Conservation (phyloP, 768 basidiomycete genomes). For the Tricholoma matsutake region DNA sequence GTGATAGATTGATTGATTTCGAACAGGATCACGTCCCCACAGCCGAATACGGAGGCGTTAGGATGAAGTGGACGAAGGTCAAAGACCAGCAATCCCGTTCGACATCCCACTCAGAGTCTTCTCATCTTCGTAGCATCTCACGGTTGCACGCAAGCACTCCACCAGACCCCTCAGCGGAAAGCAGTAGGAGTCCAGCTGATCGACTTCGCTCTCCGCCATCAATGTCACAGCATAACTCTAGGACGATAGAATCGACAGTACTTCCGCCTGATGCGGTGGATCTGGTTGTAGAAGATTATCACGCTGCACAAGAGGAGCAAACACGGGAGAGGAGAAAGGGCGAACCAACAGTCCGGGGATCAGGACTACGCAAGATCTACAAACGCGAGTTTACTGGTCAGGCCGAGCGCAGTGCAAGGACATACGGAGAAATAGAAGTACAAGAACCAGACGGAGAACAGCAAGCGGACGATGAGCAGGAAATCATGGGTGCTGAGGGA, state of each 20-base stretch:
- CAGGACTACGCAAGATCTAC: constrained; percentile 51
- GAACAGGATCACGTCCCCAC: constrained; percentile 37
- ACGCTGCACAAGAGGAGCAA: constrained; percentile 51
- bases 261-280: constrained; percentile 82
- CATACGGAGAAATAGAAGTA: constrained; percentile 42
- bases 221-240: constrained; percentile 31
- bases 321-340: constrained; percentile 56
- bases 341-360: constrained; percentile 47
- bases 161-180: constrained; percentile 24
- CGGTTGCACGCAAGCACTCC: constrained; percentile 7
- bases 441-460: constrained; percentile 25
- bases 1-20: constrained; percentile 43
- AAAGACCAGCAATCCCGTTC: constrained; percentile 17
- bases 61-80: constrained; percentile 41
- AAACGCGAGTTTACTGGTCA: constrained; percentile 43
- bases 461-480: constrained; percentile 41
- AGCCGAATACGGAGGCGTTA: constrained; percentile 35
- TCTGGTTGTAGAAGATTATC: constrained; percentile 70
- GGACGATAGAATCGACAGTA: constrained; percentile 22
- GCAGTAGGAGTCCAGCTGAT: constrained; percentile 21
- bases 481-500: constrained; percentile 32
- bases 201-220: constrained; percentile 29
- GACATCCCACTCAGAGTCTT: constrained; percentile 22
- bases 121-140: constrained; percentile 12
- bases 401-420: constrained; percentile 29